A percentile compares a stretch with the other conserved stretches of the same genome.
phyloP scores from a whole-genome alignment of 202 grass and related monocot species.

The Cymbopogon flexuosus region DNA sequence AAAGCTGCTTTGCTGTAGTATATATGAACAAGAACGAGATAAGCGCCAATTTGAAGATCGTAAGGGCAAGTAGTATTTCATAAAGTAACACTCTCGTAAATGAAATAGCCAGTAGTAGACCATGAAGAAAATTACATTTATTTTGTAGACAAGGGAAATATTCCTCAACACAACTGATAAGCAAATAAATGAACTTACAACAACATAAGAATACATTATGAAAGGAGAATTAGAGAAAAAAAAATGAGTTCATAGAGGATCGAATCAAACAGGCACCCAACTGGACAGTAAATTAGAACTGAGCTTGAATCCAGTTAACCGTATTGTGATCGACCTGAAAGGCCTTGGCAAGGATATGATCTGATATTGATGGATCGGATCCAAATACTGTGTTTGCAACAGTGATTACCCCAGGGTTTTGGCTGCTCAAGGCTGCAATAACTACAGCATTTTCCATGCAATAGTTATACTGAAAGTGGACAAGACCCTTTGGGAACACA shows the following conservation, averaged over 20 bases:
- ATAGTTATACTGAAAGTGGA: slow-evolving; percentile 1
- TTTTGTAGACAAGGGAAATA: neutral
- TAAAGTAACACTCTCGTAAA: neutral
- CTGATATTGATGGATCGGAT: neutral
- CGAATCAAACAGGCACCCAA: neutral
- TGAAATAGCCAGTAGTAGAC: neutral
- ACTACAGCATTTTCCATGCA: neutral
- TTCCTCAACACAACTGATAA: neutral
- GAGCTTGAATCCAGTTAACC: neutral
- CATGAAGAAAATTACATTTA: neutral
- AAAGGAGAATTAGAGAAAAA: neutral
- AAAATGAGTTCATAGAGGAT: neutral
- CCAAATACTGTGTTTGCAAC: neutral
- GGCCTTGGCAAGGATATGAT: neutral
- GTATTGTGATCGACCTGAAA: neutral
- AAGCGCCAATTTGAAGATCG: too few species aligned
- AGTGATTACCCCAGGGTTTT: slow-evolving; percentile 6
- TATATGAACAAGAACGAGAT: too few species aligned
- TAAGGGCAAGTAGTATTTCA: too few species aligned
- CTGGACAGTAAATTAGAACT: neutral
- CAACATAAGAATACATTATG: neutral
- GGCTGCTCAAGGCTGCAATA: neutral
- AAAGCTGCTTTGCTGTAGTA: too few species aligned
- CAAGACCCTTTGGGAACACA: slow-evolving; percentile 6
- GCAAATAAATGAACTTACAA: neutral